Evolutionary conservation across 805 yeast species (phyloP).

Genomic region (Metschnikowia sp.): DNA sequence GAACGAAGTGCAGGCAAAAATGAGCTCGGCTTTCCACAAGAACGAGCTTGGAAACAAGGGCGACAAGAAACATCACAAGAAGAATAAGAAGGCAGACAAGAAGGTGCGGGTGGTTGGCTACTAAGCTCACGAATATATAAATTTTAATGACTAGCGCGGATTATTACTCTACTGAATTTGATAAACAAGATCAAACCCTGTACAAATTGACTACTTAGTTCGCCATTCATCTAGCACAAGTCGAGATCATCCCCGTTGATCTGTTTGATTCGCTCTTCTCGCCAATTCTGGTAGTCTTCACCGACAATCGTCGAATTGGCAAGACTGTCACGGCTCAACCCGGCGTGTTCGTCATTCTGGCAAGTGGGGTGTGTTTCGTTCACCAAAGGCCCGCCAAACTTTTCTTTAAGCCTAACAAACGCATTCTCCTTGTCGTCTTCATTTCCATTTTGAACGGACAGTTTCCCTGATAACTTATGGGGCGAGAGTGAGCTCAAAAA

Average conservation of each 20-base stretch:
- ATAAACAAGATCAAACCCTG: not conserved
- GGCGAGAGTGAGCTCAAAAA: not conserved
- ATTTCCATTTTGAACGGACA: not conserved
- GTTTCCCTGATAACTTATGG: not conserved
- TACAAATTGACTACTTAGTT: not conserved
- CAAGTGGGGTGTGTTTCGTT: no score
- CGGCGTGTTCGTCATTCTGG: not conserved
- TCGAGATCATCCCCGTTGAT: slow-evolving; percentile 8
- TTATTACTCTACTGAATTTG: not conserved
- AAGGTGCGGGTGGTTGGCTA: slow-evolving; percentile 26
- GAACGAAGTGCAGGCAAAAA: slow-evolving; percentile 59
- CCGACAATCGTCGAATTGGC: slow-evolving; percentile 39
- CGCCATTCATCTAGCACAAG: not conserved
- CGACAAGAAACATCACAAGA: slow-evolving; percentile 67
- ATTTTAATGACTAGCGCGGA: not conserved
- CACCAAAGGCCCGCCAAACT: slow-evolving; percentile 1
- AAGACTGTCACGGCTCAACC: slow-evolving; percentile 22
- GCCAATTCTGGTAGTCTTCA: slow-evolving; percentile 41
- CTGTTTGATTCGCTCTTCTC: slow-evolving; percentile 32
- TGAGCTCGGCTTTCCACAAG: slow-evolving; percentile 73
- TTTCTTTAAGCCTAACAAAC: not conserved
- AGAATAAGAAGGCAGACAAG: slow-evolving; percentile 64
- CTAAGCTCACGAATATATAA: slow-evolving; percentile 1
- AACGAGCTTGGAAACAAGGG: slow-evolving; percentile 22
- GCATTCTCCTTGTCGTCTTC: slow-evolving; percentile 17